Evolutionary conservation across 179 eudicot species (phyloP).

Genomic region (Actinidia chinensis): DNA sequence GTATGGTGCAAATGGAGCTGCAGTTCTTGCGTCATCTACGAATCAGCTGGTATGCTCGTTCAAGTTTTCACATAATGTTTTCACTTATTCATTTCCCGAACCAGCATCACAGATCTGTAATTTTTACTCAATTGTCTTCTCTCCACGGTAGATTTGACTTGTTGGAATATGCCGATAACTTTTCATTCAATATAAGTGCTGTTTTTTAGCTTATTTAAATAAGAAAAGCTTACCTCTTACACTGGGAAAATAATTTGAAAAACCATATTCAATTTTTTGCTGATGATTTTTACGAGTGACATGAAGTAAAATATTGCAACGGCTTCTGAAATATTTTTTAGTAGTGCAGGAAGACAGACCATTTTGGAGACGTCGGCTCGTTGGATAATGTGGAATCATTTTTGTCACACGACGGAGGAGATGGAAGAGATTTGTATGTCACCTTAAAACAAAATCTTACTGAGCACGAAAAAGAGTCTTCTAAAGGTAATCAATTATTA

Average conservation of each 20-base stretch:
- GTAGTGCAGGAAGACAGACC: constrained; percentile 72
- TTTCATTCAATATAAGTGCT: background rate
- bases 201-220: background rate
- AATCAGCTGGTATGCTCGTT: constrained; percentile 75
- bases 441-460: constrained; percentile 66
- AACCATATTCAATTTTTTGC: background rate
- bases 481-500: constrained; percentile 50
- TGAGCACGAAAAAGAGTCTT: constrained; percentile 81
- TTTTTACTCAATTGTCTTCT: background rate
- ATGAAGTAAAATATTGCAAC: background rate
- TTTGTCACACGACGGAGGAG: constrained; percentile 74
- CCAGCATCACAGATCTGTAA: background rate
- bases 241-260: background rate
- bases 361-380: constrained; percentile 82
- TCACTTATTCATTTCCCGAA: background rate
- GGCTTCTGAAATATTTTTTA: constrained; percentile 7
- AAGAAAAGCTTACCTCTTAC: background rate
- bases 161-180: background rate
- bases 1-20: constrained; percentile 84
- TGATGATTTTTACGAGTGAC: background rate
- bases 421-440: constrained; percentile 67
- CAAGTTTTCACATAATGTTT: background rate
- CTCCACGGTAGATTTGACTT: background rate
- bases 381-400: constrained; percentile 85
- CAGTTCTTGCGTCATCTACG: constrained; percentile 83